Base-by-base conservation (phyloP, 495 filamentous ascomycete genomes). In the Penicillium samsonianum region DNA sequence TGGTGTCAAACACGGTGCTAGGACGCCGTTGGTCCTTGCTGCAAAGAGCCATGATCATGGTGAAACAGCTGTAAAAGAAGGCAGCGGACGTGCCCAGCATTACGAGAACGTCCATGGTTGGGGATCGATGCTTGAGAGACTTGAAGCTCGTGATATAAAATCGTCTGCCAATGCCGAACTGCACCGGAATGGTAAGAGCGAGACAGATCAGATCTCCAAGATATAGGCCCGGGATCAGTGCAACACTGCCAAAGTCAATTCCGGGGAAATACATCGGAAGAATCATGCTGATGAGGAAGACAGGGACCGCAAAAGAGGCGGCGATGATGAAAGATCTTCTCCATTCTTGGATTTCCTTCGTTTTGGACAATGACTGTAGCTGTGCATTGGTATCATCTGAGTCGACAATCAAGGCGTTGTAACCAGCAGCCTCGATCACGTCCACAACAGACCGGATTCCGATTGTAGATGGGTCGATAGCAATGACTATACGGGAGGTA, bases 21-120 rank as follows among this genome's bases (percentile, higher is more conserved):
- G 94, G 94, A 20, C 87, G 81, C 8, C 77, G 80, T 64, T 97
- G 92, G 5, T 90, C 86, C 8, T 80, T 73, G 31, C 80, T 75
- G 3, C 88, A 45, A 22, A 98, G 65, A 7, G 91, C 91, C 31
- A 97, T 86, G 12, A 85, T 14, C 92, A 99, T 98, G 11, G 91
- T 88, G 41, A 89, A 85, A 60, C 90, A 73, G 68, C 93, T 97
- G 75, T 97, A 99, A 71, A 98, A 96, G 78, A 97, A 98, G 3
- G 94, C 94, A n/a, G 92, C 88, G 0, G 91, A 96, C 17, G 95
- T 99, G 11, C 94, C 94, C 5, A 98, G 72, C 48, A 95, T 90
- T 37, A 99, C 91, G 5, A 99, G 79, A 2, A 99, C 93, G 65
- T 99, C 94, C 94, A 99, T 99, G 1, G 94, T 98, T 2, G 94